Conservation (phyloP, 2,329 filamentous ascomycete genomes). For the Fusarium begoniae region DNA sequence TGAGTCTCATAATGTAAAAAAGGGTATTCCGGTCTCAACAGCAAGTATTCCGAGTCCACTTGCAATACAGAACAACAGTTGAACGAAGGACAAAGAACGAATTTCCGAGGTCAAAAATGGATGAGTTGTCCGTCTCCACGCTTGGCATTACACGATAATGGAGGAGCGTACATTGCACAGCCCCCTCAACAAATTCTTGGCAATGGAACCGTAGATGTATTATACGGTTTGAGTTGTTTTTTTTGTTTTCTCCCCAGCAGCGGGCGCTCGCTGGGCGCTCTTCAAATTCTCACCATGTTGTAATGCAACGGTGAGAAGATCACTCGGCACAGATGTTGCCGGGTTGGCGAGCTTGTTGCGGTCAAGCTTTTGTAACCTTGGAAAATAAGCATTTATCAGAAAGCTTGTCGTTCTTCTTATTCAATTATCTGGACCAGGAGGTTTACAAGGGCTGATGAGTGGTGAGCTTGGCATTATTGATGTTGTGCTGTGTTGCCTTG, state of each 20-base stretch:
- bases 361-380: slow-evolving; percentile 22
- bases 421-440: background rate
- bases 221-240: background rate
- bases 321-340: slow-evolving; percentile 3
- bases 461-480: slow-evolving; percentile 12
- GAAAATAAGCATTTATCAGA: slow-evolving; percentile 6
- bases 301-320: slow-evolving; percentile 8
- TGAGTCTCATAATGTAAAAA: background rate
- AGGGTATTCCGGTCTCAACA: background rate
- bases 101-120: background rate
- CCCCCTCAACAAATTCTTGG: slow-evolving; percentile 23
- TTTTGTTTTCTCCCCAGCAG: background rate
- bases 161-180: slow-evolving; percentile 16
- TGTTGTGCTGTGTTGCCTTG: background rate
- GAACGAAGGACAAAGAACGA: background rate
- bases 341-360: slow-evolving; percentile 10
- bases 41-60: background rate
- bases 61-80: background rate
- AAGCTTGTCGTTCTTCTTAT: slow-evolving; percentile 18
- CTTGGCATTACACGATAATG: slow-evolving; percentile 35
- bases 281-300: slow-evolving; percentile 9
- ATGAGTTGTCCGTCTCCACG: slow-evolving; percentile 30
- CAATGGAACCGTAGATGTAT: background rate
- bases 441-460: background rate
- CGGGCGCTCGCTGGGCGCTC: background rate